A percentile compares a stretch with the other conserved stretches of the same genome.
Evolutionary conservation across 1,284 basidiomycete genomes (phyloP).

Genomic region (Malassezia vespertilionis): DNA sequence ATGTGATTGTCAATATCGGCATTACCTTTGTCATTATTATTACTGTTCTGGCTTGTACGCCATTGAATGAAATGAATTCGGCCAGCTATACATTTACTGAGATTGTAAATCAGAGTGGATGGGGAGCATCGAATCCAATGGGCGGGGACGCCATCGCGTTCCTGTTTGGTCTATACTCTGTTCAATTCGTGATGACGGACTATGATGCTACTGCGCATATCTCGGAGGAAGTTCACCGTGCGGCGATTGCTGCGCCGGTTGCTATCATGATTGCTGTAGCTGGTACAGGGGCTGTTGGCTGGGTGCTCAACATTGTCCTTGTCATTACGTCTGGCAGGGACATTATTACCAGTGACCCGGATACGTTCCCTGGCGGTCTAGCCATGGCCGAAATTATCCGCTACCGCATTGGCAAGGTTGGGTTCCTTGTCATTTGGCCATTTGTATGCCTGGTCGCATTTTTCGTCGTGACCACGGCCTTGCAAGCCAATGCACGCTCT

Average conservation of each 20-base stretch:
- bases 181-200: slow-evolving; percentile 57
- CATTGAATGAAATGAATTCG: slow-evolving; percentile 66
- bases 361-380: slow-evolving; percentile 38
- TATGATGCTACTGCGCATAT: slow-evolving; percentile 64
- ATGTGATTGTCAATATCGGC: slow-evolving; percentile 78
- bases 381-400: slow-evolving; percentile 42
- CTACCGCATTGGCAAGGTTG: slow-evolving; percentile 32
- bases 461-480: slow-evolving; percentile 52
- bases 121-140: slow-evolving; percentile 51
- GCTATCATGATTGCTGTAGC: slow-evolving; percentile 76
- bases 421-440: slow-evolving; percentile 59
- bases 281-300: slow-evolving; percentile 35
- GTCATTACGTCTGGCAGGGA: slow-evolving; percentile 63
- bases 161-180: slow-evolving; percentile 73
- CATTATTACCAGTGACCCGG: slow-evolving; percentile 23
- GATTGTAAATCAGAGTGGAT: slow-evolving; percentile 58
- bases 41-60: slow-evolving; percentile 61
- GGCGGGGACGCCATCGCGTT: slow-evolving; percentile 71
- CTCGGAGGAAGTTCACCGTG: slow-evolving; percentile 77
- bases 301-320: slow-evolving; percentile 53
- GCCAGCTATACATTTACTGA: slow-evolving; percentile 59
- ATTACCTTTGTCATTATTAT: slow-evolving; percentile 58
- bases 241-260: slow-evolving; percentile 64
- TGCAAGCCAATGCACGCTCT: slow-evolving; percentile 76
- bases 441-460: slow-evolving; percentile 46